Evolutionary conservation across 2,329 filamentous ascomycete species (phyloP).

Genomic region (Lachnellula subtilissima): DNA sequence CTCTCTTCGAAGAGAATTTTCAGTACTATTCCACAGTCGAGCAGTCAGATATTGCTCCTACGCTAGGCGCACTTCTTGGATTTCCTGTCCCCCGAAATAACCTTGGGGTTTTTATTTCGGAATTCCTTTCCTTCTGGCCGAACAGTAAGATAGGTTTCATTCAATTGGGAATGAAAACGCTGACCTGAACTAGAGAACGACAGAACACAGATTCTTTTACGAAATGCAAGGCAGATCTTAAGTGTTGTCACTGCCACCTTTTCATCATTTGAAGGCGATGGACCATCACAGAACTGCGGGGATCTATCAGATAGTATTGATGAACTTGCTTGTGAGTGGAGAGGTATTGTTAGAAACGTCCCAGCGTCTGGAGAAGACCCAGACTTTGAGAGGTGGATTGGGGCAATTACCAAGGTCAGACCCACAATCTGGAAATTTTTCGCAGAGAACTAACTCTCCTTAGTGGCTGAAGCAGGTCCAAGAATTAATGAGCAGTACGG

Average conservation of each 20-base stretch:
- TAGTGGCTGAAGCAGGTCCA: conserved; percentile 50
- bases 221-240: conserved; percentile 78
- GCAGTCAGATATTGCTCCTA: conserved; percentile 90
- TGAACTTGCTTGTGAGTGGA: conserved; percentile 67
- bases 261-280: conserved; percentile 42
- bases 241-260: conserved; percentile 73
- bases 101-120: conserved; percentile 75
- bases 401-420: conserved; percentile 40
- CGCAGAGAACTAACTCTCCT: conserved; percentile 14
- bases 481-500: conserved; percentile 76
- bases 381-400: conserved; percentile 38
- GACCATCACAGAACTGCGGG: conserved; percentile 22
- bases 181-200: conserved; percentile 39
- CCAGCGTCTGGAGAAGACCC: conserved; percentile 19
- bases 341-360: conserved; percentile 30
- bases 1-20: conserved; percentile 62
- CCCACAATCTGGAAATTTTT: not conserved
- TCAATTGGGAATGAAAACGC: not conserved
- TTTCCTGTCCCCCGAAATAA: conserved; percentile 89
- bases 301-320: conserved; percentile 37
- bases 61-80: conserved; percentile 77
- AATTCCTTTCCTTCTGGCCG: conserved; percentile 75
- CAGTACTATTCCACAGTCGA: conserved; percentile 82
- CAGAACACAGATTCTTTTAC: conserved; percentile 62
- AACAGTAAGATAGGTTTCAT: conserved; percentile 41